Base-by-base conservation (phyloP, 2,329 filamentous ascomycete genomes). In the Talaromyces sp. region DNA sequence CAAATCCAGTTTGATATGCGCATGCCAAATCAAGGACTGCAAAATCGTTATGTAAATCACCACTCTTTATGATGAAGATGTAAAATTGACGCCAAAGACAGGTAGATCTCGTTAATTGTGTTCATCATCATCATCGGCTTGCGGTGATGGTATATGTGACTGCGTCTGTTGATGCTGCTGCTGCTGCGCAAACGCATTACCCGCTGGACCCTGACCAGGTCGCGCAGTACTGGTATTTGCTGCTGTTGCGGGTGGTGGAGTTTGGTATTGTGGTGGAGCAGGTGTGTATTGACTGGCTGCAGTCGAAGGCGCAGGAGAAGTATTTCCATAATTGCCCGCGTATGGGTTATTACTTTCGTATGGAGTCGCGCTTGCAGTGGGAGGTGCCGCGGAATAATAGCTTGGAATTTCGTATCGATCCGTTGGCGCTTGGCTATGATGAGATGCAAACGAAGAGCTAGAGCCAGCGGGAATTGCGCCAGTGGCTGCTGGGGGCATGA, bases 151-250 rank as follows among this genome's bases (percentile, higher is more conserved):
- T 7, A 31, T 8, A 28, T 21, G 56, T 39, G 45, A n/a, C 17
- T 53, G 46, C 7, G 35, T 59, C 8, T 57, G 56, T 50, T 63
- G 60, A 48, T 64, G 64, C 7, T 45, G 60, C 8, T 57, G 56
- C 53, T 63, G 60, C 52, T 64, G 64, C 13, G 63, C 61, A 53
- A 66, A 67, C 6, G 66, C 63, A 61, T 66, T 66, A 21, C 56
- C 56, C n/a, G 52, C 11, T 17, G 33, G 54, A 13, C n/a, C n/a
- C 17, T 39, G 43, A 31, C 25, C 43, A 2, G 40, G 4, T 9
- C 43, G 43, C 28, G 43, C 15, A 4, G 28, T 11, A 45, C 41
- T 45, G 13, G 41, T 28, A 7, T 10, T 46, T 9, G 43, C 31
- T 7, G 25, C 43, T 31, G 25, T 33, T 4, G 52, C 31, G 11